These are phyloP conservation scores for Spathaspora passalidarum DNA, from an alignment of 805 yeast genomes.

Conservation along the genomic window DNA sequence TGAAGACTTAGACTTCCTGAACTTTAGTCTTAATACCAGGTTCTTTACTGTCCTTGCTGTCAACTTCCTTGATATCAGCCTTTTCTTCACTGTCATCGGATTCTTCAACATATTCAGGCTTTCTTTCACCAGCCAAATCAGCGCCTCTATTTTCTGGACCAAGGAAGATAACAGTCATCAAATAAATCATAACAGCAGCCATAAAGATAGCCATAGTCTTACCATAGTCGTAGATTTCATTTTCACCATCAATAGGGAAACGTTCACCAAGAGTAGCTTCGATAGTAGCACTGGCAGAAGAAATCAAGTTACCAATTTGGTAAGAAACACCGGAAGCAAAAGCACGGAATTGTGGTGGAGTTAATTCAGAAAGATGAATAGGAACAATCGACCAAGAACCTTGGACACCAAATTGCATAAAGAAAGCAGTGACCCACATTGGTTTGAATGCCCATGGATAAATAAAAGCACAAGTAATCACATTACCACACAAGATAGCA, in stretches of 20 bases:
- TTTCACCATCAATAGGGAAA: constrained; percentile 47
- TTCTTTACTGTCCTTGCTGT: not conserved
- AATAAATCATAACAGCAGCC: constrained; percentile 58
- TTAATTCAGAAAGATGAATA: constrained; percentile 60
- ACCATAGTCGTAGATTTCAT: constrained; percentile 52
- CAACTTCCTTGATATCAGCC: constrained; percentile 1
- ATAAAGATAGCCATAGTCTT: constrained; percentile 66
- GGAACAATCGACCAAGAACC: constrained; percentile 78
- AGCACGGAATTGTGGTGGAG: constrained; percentile 51
- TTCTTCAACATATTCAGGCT: constrained; percentile 6
- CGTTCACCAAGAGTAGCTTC: constrained; percentile 59
- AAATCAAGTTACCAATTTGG: constrained; percentile 71
- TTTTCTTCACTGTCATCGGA: constrained; percentile 2
- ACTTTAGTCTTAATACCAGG: constrained; percentile 1
- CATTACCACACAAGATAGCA: constrained; percentile 47
- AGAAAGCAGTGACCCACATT: constrained; percentile 33
- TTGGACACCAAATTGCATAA: constrained; percentile 63
- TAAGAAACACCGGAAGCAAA: constrained; percentile 61
- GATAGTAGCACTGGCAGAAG: constrained; percentile 69
- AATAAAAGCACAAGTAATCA: constrained; percentile 56
- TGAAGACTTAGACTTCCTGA: not conserved
- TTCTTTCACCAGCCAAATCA: constrained; percentile 17
- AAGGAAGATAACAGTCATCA: constrained; percentile 46
- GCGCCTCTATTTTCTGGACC: constrained; percentile 56
- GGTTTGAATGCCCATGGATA: constrained; percentile 56